Percentiles rank a stretch among this genome's conserved stretches.
Evolutionary conservation across 441 rosid species (phyloP).

Genomic region (Populus tomentosa): DNA sequence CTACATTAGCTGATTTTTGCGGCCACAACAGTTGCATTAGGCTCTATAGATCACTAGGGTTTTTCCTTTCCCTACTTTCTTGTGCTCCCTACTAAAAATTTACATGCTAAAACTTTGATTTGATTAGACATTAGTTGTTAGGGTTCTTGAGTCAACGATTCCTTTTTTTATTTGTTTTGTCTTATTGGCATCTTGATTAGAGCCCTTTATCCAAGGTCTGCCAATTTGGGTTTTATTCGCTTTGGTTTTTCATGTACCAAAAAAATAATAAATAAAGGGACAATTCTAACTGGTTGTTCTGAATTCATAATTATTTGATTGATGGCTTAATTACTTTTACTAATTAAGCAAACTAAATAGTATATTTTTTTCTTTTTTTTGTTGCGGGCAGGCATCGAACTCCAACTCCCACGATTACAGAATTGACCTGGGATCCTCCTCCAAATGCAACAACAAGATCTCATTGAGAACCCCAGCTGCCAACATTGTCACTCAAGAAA

Average conservation of each 20-base stretch:
- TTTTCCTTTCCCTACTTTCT: constrained; percentile 5
- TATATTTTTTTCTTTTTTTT: neutral
- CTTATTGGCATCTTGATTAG: constrained; percentile 12
- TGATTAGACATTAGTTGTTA: constrained; percentile 41
- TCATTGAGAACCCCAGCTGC: constrained; percentile 39
- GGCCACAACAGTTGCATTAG: constrained; percentile 25
- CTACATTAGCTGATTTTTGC: constrained; percentile 30
- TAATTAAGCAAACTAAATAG: neutral
- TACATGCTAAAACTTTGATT: constrained; percentile 25
- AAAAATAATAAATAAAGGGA: neutral
- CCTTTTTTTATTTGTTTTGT: constrained; percentile 30
- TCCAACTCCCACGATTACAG: constrained; percentile 38
- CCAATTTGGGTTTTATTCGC: constrained; percentile 27
- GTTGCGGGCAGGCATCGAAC: constrained; percentile 38
- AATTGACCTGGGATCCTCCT: constrained; percentile 56
- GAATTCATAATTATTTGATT: neutral
- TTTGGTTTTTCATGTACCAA: neutral
- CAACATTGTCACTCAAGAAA: constrained; percentile 30
- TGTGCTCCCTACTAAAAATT: constrained; percentile 15
- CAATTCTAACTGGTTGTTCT: constrained; percentile 24
- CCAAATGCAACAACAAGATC: constrained; percentile 47
- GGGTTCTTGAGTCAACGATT: constrained; percentile 42
- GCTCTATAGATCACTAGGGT: constrained; percentile 14
- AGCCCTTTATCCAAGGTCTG: constrained; percentile 10
- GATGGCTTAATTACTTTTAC: neutral